Evolutionary conservation across 306 rosid species (phyloP), one percentile per base, ranked within the genome.

Genomic region (Acacia acuminata): DNA sequence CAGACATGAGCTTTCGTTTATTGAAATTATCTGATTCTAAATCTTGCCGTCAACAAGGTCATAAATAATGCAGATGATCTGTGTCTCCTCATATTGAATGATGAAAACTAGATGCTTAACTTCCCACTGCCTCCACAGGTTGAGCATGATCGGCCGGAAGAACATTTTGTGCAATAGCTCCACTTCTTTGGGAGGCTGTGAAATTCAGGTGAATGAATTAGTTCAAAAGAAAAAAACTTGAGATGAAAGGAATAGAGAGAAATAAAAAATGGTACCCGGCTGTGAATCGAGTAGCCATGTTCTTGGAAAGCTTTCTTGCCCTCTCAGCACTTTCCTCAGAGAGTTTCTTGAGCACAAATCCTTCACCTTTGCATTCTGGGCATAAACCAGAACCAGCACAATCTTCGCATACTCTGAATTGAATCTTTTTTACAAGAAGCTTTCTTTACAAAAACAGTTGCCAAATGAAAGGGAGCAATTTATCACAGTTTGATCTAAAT

Each of bases 81-180:
- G 44, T 42, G 63, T 30, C 63, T 44, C 40, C 55, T 71, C 76
- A 76, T 65, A 55, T 32, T 42, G 24, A 79, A 32, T 73, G 19
- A 67, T 42, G 58, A 80, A 82, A 88, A 82, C 87, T 91, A 90
- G 75, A 9, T 79, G 87, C 69, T 88, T 83, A 92, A 79, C 84
- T 92, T 90, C 48, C 99, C 99, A 83, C 84, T 86, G 79, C 99
- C 99, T 79, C 88, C 91, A 71, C 99, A 96, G 67, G 90, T 71
- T 68, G 47, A 81, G 84, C 98, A 96, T 45, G 92, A 90, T 81
- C 98, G 86, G n/a, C 87, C 77, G 61, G 99, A 94, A 64, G 96
- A 84, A 86, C 99, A 95, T 69, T 92, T 95, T 76, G 97, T 90
- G 38, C 98, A 96, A 82, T 96, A 94, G 92, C 99, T 96, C 98